A percentile compares a stretch with the other conserved stretches of the same genome.
phyloP scores from a whole-genome alignment of 2,329 filamentous ascomycete species.

The Sporothrix globosa region DNA sequence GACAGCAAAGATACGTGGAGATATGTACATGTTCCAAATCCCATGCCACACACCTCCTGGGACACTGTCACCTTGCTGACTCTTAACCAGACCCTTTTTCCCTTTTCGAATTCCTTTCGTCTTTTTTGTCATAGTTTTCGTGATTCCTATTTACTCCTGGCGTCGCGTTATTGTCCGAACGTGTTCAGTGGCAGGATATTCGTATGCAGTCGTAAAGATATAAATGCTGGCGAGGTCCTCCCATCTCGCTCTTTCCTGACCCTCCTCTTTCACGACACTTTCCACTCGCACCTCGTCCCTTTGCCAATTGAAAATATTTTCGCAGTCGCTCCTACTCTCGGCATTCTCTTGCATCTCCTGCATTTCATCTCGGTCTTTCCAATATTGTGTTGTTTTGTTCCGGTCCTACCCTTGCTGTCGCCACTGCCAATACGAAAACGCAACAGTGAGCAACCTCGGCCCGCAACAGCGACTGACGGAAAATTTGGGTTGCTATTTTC shows the following conservation, averaged over 20 bases:
- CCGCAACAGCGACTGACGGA: neutral
- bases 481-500: neutral
- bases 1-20: neutral
- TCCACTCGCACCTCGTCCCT: neutral
- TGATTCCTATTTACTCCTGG: neutral
- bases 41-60: constrained; percentile 3
- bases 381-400: neutral
- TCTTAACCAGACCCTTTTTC: neutral
- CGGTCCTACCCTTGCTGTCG: constrained; percentile 10
- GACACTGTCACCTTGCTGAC: neutral
- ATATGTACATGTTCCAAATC: constrained; percentile 23
- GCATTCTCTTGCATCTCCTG: neutral
- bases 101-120: neutral
- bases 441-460: constrained; percentile 22
- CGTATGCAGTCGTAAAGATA: no score
- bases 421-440: constrained; percentile 3
- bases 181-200: neutral
- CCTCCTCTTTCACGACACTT: neutral
- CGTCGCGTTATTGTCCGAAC: neutral
- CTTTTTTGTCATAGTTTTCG: neutral
- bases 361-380: constrained; percentile 2
- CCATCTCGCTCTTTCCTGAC: neutral
- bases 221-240: no score
- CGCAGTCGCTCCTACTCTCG: constrained; percentile 17
- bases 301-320: constrained; percentile 10